These are phyloP conservation scores for Pichia eremophila DNA, from an alignment of 805 yeast species.

Conservation along the genomic window DNA sequence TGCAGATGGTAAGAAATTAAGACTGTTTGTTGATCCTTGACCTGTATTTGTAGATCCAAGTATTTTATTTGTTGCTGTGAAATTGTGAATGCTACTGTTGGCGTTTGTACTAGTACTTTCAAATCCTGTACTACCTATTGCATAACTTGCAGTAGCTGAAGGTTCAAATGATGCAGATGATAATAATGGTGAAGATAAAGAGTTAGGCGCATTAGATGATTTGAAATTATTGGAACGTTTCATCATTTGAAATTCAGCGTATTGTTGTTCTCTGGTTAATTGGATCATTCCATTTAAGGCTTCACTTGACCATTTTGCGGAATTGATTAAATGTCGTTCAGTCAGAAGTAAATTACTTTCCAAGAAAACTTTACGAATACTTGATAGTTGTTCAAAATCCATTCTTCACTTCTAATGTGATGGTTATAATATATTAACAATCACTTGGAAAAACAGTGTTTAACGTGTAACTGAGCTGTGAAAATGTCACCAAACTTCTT, in stretches of 20 bases:
- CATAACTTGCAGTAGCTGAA: not conserved
- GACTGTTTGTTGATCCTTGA: not conserved
- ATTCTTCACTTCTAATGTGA: not conserved
- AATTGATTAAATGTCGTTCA: conserved; percentile 12
- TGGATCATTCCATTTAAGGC: conserved; percentile 9
- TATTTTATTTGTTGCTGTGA: not conserved
- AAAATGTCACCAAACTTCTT: too few species aligned
- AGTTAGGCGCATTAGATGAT: not conserved
- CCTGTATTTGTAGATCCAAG: not conserved
- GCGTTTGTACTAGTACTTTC: not conserved
- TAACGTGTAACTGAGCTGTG: too few species aligned
- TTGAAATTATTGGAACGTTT: not conserved
- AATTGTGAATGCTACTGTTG: not conserved
- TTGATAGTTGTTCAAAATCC: conserved; percentile 6
- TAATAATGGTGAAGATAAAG: conserved; percentile 4
- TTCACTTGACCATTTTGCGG: conserved; percentile 9
- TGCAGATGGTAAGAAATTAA: not conserved
- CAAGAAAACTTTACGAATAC: conserved; percentile 1
- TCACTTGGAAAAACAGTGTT: too few species aligned
- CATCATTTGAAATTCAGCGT: conserved; percentile 6
- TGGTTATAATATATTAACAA: too few species aligned
- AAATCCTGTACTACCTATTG: not conserved
- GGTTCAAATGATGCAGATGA: conserved; percentile 4
- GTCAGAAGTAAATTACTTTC: conserved; percentile 1
- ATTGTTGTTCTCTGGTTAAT: conserved; percentile 6